Base-by-base conservation (phyloP, 164 flowering plant genomes). In the Cinnamomum micranthum region DNA sequence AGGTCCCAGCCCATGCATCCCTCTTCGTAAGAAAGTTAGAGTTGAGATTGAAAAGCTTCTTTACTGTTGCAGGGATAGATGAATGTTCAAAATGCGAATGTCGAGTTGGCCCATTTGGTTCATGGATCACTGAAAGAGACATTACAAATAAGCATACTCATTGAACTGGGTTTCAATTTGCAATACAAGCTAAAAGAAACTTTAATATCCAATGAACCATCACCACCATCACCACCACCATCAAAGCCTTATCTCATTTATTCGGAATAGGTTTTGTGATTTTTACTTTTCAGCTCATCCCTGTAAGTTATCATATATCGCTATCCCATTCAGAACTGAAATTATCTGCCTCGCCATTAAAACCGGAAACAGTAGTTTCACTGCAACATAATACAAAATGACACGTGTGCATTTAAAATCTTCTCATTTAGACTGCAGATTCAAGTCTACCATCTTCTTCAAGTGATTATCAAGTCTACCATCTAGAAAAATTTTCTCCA, bases 1-100 rank as follows among this genome's bases (percentile, higher is more conserved):
- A 95, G 51, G 90, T 86, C 50, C 98, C 98, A 74, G 99, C 98
- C 99, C 99, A 93, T 19, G 96, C 97, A 86, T 95, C 99, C 75
- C 99, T 83, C 82, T 92, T 95, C 14, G 99, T 95, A 77, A 95
- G 81, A 84, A 95, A 95, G 80, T 91, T 87, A 7, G 98, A 91
- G 2, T 87, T 80, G 0, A 95, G 84, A 80, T 93, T 93, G 84
- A 95, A 93, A 77, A 92, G 92, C 80, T 89, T 93, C 88, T 91
- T 95, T 17, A 95, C 99, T 6, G 98, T 95, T 33, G 98, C 99
- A 52, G 99, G 90, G 50, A 95, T 80, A 15, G 99, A 93, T 31
- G 99, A 92, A 82, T 93, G 97, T 69, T 95, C 98, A 74, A 79
- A 95, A 50, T 95, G 92, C 19, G 99, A 95, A 76, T 68, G 24